A percentile compares a stretch with the other conserved stretches of the same genome.
Conservation (phyloP, 352 stramenopile genomes). For the Phytophthora aleatoria region DNA sequence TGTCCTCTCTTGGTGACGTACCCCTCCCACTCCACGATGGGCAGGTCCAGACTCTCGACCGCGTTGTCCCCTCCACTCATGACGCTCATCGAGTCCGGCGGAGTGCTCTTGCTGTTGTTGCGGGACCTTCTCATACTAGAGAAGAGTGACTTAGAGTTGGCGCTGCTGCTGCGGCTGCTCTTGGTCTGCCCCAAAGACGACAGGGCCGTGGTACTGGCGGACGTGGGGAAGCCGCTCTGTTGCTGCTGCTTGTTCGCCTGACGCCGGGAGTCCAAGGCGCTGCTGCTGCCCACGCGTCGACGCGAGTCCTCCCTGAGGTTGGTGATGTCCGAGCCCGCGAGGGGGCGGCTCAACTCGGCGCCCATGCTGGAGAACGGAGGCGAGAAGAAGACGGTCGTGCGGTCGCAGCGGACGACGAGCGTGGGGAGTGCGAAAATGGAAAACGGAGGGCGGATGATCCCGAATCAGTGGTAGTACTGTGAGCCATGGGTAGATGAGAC, state of each 20-base stretch:
- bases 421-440: conserved; percentile 26
- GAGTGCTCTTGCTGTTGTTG: conserved; percentile 43
- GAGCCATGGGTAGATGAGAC: not conserved
- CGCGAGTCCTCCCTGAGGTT: conserved; percentile 42
- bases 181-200: conserved; percentile 41
- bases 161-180: conserved; percentile 45
- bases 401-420: conserved; percentile 14
- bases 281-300: conserved; percentile 73
- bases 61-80: conserved; percentile 48
- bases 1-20: conserved; percentile 91
- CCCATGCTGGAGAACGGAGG: conserved; percentile 44
- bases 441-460: conserved; percentile 13
- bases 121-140: conserved; percentile 54
- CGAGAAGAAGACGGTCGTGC: conserved; percentile 19
- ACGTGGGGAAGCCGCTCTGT: conserved; percentile 44
- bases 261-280: conserved; percentile 47
- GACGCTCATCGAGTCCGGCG: conserved; percentile 21
- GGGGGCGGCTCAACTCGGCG: conserved; percentile 67
- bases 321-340: conserved; percentile 31
- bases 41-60: conserved; percentile 84
- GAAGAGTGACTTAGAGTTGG: conserved; percentile 55
- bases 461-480: conserved; percentile 3
- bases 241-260: conserved; percentile 19
- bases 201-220: conserved; percentile 62
- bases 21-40: conserved; percentile 89